Base-by-base conservation (phyloP, 2,329 filamentous ascomycete species). In the Sphaceloma murrayae region DNA sequence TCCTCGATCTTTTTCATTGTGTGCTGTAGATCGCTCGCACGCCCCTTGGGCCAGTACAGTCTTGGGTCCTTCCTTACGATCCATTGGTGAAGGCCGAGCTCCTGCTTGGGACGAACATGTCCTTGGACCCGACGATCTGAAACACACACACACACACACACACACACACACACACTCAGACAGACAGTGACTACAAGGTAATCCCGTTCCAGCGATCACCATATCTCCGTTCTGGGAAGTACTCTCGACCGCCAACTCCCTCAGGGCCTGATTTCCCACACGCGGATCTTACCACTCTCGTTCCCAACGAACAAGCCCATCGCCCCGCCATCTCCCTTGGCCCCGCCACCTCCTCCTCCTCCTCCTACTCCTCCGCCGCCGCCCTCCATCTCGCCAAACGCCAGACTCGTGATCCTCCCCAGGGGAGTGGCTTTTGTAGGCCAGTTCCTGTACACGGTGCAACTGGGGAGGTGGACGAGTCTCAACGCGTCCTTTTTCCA, bases 391-490 rank as follows among this genome's bases (percentile, higher is more conserved):
- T 68, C 73, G 40, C 80, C 0, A 67, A 67, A 69, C 13, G 69
- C 66, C 51, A 75, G 58, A 8, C 66, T 59, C 2, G 85, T 84
- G 52, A 96, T 79, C 48, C 86, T 74, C 0, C 91, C 91, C 49
- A 98, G 65, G 1, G 88, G 87, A 46, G 91, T 98, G 60, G 83
- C 80, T 51, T 79, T 77, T 44, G 89, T 98, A 17, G 91, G 91
- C 91, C 91, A 98, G 64, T 98, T 98, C 56, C 81, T 79, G 71
- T 91, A 98, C 14, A 96, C 85, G 1, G 87, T 94, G 62, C 87
- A 94, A 53, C 77, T 88, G 0, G 89, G 88, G 53, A 98, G 67
- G 63, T 98, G 91, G 22, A 89, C 86, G 52, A 98, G 67, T 56
- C 83, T 74, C 61, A 98, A 66, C 0, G 88, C 85, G 64, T 95